Conservation (phyloP, 2,329 filamentous ascomycete species). For the Arthroderma sp. region DNA sequence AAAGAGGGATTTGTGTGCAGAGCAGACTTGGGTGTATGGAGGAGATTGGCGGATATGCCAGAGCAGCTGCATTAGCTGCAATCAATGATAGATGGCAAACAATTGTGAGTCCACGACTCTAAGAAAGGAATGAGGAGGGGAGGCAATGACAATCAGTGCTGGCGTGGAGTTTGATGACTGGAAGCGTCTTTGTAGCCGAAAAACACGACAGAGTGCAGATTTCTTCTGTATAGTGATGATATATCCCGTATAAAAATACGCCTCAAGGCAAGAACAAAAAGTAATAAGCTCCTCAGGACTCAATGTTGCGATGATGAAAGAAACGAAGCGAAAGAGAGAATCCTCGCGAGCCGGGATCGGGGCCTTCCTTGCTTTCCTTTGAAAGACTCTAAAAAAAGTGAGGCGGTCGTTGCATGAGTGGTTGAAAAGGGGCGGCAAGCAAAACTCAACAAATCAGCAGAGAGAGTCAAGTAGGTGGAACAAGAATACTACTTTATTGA, state of each 20-base stretch:
- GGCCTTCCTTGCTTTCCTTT: no score
- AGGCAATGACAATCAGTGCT: no score
- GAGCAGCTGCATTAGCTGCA: background rate
- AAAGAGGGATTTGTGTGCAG: background rate
- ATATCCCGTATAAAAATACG: no score
- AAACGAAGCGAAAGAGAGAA: background rate
- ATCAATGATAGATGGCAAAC: conserved; percentile 7
- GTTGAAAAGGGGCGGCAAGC: conserved; percentile 2
- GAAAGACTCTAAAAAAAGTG: background rate
- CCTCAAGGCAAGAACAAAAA: no score
- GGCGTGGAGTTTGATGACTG: conserved; percentile 2
- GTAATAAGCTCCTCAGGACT: background rate
- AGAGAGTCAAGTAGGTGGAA: background rate
- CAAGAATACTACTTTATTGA: no score
- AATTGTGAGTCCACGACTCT: conserved; percentile 8
- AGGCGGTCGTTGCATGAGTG: conserved; percentile 1
- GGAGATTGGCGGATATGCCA: background rate
- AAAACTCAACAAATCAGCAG: conserved; percentile 1
- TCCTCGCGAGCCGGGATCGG: no score
- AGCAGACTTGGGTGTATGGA: no score
- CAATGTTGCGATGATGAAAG: background rate
- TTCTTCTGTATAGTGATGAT: no score
- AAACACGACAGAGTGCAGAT: no score
- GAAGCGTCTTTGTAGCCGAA: background rate
- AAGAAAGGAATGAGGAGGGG: background rate